Evolutionary conservation across 345 rosid species (phyloP).

Genomic region (Pistacia integerrima): DNA sequence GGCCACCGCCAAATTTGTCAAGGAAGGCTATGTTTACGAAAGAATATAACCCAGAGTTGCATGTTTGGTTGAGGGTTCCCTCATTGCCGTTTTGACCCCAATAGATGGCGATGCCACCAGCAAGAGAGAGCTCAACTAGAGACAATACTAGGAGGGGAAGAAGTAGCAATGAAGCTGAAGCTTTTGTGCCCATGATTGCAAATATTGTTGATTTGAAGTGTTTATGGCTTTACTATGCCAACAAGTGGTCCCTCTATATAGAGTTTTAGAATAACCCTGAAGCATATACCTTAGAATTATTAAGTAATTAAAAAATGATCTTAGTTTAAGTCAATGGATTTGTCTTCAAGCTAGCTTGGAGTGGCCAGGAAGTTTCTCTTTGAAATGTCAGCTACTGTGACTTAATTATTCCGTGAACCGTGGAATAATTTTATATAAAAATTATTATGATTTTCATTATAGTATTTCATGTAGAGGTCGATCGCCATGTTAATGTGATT

Average conservation of each 20-base stretch:
- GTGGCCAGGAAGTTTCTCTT: too few relatives aligned
- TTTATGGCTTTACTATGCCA: background rate
- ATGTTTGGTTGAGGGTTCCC: slow-evolving; percentile 35
- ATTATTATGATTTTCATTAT: too few relatives aligned
- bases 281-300: background rate
- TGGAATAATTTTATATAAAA: too few relatives aligned
- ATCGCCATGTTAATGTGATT: too few relatives aligned
- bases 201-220: background rate
- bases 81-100: slow-evolving; percentile 42
- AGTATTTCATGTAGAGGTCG: too few relatives aligned
- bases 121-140: slow-evolving; percentile 5
- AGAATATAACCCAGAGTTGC: slow-evolving; percentile 27
- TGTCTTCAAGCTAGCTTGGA: too few relatives aligned
- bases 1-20: slow-evolving; percentile 33
- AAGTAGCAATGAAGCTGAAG: background rate
- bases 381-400: too few relatives aligned
- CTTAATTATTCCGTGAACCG: too few relatives aligned
- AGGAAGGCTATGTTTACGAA: slow-evolving; percentile 37
- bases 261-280: background rate
- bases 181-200: background rate
- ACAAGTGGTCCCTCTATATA: background rate
- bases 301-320: too few relatives aligned
- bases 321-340: too few relatives aligned
- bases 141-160: slow-evolving; percentile 15
- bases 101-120: slow-evolving; percentile 33